Conservation (phyloP, 768 basidiomycete genomes). For the Suillus subalutaceus region DNA sequence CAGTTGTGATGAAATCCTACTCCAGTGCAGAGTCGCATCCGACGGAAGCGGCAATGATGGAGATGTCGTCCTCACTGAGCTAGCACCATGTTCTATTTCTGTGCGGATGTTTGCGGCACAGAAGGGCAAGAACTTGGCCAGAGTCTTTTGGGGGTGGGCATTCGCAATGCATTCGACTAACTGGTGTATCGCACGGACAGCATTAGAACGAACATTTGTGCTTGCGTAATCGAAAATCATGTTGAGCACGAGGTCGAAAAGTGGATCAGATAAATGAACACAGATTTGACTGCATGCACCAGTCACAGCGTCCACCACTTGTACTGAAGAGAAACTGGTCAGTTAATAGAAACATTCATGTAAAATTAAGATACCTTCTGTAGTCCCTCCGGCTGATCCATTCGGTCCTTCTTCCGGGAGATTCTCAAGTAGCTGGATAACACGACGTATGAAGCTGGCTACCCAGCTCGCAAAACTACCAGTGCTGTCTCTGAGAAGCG, state of each 20-base stretch:
- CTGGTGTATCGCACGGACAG: conserved; percentile 84
- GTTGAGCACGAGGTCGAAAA: conserved; percentile 81
- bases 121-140: conserved; percentile 77
- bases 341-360: background rate
- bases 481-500: conserved; percentile 68
- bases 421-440: conserved; percentile 82
- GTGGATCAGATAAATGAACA: conserved; percentile 67
- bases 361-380: conserved; percentile 51
- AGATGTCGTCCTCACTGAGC: conserved; percentile 72
- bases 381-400: conserved; percentile 61
- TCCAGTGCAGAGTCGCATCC: conserved; percentile 89
- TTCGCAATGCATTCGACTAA: conserved; percentile 86
- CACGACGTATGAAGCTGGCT: conserved; percentile 74
- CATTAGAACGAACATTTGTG: conserved; percentile 80
- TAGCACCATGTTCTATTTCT: conserved; percentile 87
- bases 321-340: conserved; percentile 43
- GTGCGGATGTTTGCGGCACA: conserved; percentile 68
- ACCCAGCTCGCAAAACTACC: conserved; percentile 83
- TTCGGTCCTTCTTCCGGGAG: conserved; percentile 80
- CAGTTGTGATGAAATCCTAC: conserved; percentile 41
- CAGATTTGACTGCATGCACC: conserved; percentile 65
- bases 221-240: conserved; percentile 85
- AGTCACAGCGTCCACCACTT: conserved; percentile 76
- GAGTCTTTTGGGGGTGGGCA: conserved; percentile 73
- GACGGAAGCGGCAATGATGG: conserved; percentile 69